Base-by-base conservation (phyloP, 495 filamentous ascomycete species). In the Viridothelium virens region DNA sequence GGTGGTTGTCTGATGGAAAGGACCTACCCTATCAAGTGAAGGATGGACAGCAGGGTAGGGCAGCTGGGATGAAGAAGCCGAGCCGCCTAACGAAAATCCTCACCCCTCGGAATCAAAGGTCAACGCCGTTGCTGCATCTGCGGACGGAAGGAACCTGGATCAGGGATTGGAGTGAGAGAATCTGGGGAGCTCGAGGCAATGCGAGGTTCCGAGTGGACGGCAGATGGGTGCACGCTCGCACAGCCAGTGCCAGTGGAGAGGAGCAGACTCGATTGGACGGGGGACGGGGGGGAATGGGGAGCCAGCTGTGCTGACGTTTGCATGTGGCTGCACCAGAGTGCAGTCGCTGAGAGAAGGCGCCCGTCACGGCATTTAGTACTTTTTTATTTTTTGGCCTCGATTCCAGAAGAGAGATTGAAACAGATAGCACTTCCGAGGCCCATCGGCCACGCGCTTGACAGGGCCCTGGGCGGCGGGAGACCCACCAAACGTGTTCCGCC, bases 21-120 rank as follows among this genome's bases (percentile, higher is more conserved):
- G 53, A 59, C 53, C 53, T 59, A 59, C 53, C 53, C n/a, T 36
- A 59, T 59, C 53, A 59, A 59, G 53, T 59, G 53, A 59, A 59
- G 53, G 53, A 59, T 59, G 53, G 14, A 33, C 53, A 59, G 18
- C 53, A 59, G 31, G 53, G 53, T 31, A 59, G 18, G 6, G 33
- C n/a, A n/a, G 31, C 53, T 36, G 14, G 53, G 53, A 14, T 14
- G 53, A 36, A 59, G 18, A 59, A 59, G 36, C 53, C 53, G 53
- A 59, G 53, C 53, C 53, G 53, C 53, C 53, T 33, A 59, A 59
- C 53, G 53, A 59, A 59, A 59, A 59, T 59, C 53, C 53, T 59
- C 53, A 59, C 53, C 53, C 53, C 31, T 59, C 53, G 53, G 53
- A 59, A 59, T 59, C 53, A 59, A 59, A 59, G 3, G 53, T 59